Percentiles rank a stretch among this genome's conserved stretches.
phyloP scores from a whole-genome alignment of 2,329 filamentous ascomycete species.

The Alternaria sp. region DNA sequence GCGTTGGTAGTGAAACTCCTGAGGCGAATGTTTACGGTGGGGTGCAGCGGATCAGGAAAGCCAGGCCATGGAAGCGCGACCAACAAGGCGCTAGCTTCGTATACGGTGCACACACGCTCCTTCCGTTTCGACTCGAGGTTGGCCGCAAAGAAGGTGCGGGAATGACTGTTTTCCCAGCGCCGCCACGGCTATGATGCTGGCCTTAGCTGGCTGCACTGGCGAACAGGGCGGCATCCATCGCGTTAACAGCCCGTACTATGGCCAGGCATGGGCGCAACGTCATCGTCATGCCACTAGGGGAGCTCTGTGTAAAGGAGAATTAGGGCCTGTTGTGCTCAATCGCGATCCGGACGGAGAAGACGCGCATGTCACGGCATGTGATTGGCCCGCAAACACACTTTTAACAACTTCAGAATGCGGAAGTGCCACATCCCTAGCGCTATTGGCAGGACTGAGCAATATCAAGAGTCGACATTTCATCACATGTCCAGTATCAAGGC shows the following conservation, averaged over 20 bases:
- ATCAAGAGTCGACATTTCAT: neutral
- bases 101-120: conserved; percentile 17
- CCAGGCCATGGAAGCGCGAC: conserved; percentile 11
- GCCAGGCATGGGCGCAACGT: conserved; percentile 6
- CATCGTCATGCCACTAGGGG: conserved; percentile 7
- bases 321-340: neutral
- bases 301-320: conserved; percentile 1
- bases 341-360: neutral
- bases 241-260: conserved; percentile 8
- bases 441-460: neutral
- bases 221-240: conserved; percentile 11
- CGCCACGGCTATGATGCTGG: conserved; percentile 4
- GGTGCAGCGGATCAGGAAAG: conserved; percentile 9
- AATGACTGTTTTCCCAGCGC: neutral
- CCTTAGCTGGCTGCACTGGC: neutral
- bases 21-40: conserved; percentile 20
- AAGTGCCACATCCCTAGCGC: conserved; percentile 6
- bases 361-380: neutral
- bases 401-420: conserved; percentile 7
- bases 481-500: neutral
- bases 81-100: conserved; percentile 19
- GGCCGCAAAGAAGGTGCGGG: conserved; percentile 5
- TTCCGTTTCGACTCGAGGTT: conserved; percentile 9
- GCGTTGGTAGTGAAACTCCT: conserved; percentile 16
- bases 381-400: conserved; percentile 5